phyloP scores from a whole-genome alignment of 306 rosid genomes.

The Corylus heterophylla region DNA sequence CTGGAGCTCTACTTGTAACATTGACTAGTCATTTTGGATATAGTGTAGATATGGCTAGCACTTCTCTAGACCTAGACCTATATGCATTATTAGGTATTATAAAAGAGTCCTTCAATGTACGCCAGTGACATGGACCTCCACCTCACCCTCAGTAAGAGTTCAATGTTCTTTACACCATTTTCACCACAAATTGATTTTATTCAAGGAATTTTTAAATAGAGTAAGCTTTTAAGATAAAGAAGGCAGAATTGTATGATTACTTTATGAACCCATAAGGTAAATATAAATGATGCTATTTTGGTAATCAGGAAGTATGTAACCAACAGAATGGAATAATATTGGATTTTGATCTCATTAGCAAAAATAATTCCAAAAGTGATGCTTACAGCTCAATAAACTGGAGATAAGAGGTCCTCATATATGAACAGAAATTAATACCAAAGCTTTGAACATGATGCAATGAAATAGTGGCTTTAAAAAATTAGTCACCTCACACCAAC shows the following conservation, averaged over 20 bases:
- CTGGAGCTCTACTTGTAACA: too few relatives aligned
- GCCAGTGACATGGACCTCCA: not conserved
- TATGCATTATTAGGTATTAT: not conserved
- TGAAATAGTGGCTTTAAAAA: conserved; percentile 10
- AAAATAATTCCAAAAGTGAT: not conserved
- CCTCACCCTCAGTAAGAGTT: not conserved
- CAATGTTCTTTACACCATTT: not conserved
- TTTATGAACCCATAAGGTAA: not conserved
- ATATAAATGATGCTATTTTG: not conserved
- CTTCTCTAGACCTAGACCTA: too few relatives aligned
- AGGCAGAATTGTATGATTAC: not conserved
- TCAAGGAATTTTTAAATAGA: not conserved
- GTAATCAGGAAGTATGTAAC: not conserved
- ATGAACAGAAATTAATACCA: conserved; percentile 12
- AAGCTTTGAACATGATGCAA: conserved; percentile 24
- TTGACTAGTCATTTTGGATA: too few relatives aligned
- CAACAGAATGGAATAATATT: not conserved
- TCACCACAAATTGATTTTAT: not conserved
- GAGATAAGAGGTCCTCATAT: conserved; percentile 7
- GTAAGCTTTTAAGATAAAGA: not conserved
- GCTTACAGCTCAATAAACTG: not conserved
- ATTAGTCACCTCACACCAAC: conserved; percentile 91
- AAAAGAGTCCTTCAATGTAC: not conserved
- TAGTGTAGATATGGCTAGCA: too few relatives aligned
- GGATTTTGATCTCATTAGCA: not conserved